A percentile compares a stretch with the other conserved stretches of the same genome.
phyloP scores from a whole-genome alignment of 345 rosid genomes.

The Tarenaya hassleriana region DNA sequence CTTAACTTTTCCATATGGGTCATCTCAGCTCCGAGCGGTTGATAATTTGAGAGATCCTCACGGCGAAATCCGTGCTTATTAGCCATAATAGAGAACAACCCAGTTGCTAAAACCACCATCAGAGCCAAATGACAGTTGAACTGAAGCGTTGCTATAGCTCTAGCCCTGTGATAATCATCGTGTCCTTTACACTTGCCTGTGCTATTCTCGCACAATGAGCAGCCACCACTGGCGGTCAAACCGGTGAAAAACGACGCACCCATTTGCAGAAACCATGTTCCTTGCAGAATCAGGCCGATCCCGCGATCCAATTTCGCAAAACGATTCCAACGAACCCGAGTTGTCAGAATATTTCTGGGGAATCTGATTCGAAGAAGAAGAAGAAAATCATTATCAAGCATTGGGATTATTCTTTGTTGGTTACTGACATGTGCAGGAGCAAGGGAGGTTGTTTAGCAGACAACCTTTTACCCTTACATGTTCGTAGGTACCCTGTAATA shows the following conservation, averaged over 20 bases:
- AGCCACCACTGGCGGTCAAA: conserved; percentile 67
- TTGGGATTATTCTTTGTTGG: no score
- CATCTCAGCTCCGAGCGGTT: conserved; percentile 63
- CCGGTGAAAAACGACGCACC: conserved; percentile 62
- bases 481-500: no score
- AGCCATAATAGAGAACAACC: conserved; percentile 41
- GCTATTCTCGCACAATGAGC: conserved; percentile 55
- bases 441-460: no score
- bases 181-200: conserved; percentile 78
- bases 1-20: conserved; percentile 37
- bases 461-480: no score
- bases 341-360: no score
- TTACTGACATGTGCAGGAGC: no score
- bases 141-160: conserved; percentile 87
- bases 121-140: conserved; percentile 86
- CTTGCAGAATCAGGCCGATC: conserved; percentile 69
- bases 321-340: neutral
- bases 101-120: conserved; percentile 43
- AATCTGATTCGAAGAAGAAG: no score
- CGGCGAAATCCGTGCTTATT: conserved; percentile 36
- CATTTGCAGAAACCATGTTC: conserved; percentile 90
- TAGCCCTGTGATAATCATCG: conserved; percentile 67
- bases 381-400: no score
- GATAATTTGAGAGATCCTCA: conserved; percentile 38
- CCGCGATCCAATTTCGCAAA: conserved; percentile 52